Percentiles rank a stretch among this genome's conserved stretches.
Evolutionary conservation across 164 flowering plant genomes (phyloP).

Genomic region (Vitis vinifera): DNA sequence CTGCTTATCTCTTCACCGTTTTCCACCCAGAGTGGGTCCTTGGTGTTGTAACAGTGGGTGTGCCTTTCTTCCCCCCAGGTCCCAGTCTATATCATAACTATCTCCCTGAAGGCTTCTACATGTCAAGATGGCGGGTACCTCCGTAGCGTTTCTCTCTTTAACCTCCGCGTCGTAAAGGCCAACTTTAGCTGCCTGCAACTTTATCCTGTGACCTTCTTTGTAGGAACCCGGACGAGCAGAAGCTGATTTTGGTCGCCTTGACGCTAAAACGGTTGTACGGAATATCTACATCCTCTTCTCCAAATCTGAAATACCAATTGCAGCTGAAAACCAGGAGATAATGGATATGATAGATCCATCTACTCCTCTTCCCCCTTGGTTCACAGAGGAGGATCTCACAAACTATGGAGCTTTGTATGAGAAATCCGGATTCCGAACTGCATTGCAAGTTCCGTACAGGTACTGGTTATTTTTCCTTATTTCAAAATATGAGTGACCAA

Average conservation of each 20-base stretch:
- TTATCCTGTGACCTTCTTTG: background rate
- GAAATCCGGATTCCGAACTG: slow-evolving; percentile 60
- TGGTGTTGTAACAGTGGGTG: slow-evolving; percentile 49
- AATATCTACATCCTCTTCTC: slow-evolving; percentile 64
- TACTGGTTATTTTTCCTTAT: background rate
- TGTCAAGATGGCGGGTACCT: slow-evolving; percentile 51
- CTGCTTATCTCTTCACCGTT: slow-evolving; percentile 31
- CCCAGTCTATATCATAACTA: slow-evolving; percentile 1
- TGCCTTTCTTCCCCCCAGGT: slow-evolving; percentile 36
- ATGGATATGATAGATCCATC: slow-evolving; percentile 65
- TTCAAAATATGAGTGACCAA: no score
- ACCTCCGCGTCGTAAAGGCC: no score
- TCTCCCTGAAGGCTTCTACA: slow-evolving; percentile 64
- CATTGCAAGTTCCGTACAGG: slow-evolving; percentile 65
- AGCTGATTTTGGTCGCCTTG: slow-evolving; percentile 72
- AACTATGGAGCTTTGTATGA: slow-evolving; percentile 50
- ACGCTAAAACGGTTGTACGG: slow-evolving; percentile 52
- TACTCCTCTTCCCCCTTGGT: slow-evolving; percentile 67
- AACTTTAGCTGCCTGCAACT: background rate
- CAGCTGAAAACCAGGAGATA: slow-evolving; percentile 57
- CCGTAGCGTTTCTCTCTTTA: no score
- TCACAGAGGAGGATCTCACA: slow-evolving; percentile 62
- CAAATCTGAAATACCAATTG: slow-evolving; percentile 51
- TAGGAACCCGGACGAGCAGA: slow-evolving; percentile 77
- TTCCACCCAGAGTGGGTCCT: slow-evolving; percentile 40